Percentiles rank a stretch among this genome's conserved stretches.
These are phyloP conservation scores for Hyaloscypha finlandica DNA, from an alignment of 495 filamentous ascomycete genomes.

Conservation along the genomic window DNA sequence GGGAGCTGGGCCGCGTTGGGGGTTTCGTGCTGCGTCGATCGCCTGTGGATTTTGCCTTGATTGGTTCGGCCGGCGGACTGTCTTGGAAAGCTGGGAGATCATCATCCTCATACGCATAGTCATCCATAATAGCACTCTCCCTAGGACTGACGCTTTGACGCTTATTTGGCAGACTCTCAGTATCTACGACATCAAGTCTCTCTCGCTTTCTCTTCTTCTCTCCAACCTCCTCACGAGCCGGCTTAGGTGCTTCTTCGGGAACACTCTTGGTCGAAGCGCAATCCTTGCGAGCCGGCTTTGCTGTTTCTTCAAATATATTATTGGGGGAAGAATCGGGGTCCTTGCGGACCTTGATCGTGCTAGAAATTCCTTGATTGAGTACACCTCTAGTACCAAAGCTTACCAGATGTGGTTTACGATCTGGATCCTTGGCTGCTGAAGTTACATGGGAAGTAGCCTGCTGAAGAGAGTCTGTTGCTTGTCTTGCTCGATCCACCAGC, in stretches of 20 bases:
- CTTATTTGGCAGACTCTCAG: constrained; percentile 9
- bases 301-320: not conserved
- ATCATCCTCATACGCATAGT: not conserved
- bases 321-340: not conserved
- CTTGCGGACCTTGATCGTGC: constrained; percentile 7
- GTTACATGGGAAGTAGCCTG: not conserved
- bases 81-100: not conserved
- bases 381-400: constrained; percentile 33
- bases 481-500: not conserved
- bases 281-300: too few relatives aligned
- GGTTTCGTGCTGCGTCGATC: not conserved
- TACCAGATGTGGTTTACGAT: constrained; percentile 32
- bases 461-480: not conserved
- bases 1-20: constrained; percentile 27
- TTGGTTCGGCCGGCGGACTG: not conserved
- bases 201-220: constrained; percentile 21
- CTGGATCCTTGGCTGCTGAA: not conserved
- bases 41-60: not conserved
- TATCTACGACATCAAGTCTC: not conserved
- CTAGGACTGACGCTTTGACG: constrained; percentile 20
- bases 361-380: constrained; percentile 36
- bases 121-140: not conserved
- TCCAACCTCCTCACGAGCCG: not conserved
- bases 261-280: not conserved
- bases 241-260: not conserved